Evolutionary conservation across 2,329 filamentous ascomycete genomes (phyloP).

Genomic region (Podosphaera leucotricha): DNA sequence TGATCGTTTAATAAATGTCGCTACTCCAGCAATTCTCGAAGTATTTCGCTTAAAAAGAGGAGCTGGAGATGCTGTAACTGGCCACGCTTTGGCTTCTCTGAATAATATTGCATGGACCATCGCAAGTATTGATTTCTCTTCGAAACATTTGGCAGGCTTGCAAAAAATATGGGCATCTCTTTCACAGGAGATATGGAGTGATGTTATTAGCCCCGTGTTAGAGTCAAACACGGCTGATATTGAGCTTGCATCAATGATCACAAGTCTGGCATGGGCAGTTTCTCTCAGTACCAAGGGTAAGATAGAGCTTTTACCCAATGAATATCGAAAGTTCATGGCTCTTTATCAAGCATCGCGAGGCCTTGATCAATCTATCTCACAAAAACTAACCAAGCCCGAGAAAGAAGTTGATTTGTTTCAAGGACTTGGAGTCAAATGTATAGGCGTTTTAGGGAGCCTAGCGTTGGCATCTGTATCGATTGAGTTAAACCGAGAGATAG

Average conservation of each 20-base stretch:
- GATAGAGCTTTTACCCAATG: slow-evolving; percentile 25
- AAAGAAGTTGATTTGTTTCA: slow-evolving; percentile 29
- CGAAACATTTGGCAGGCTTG: slow-evolving; percentile 25
- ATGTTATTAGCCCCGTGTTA: slow-evolving; percentile 31
- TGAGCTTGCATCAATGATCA: slow-evolving; percentile 35
- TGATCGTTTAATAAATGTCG: slow-evolving; percentile 12
- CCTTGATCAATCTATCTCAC: slow-evolving; percentile 10
- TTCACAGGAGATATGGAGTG: slow-evolving; percentile 32
- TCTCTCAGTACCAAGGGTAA: slow-evolving; percentile 28
- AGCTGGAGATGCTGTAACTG: slow-evolving; percentile 22
- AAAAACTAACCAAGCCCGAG: slow-evolving; percentile 4
- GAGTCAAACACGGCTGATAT: slow-evolving; percentile 36
- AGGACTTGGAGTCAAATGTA: slow-evolving; percentile 38
- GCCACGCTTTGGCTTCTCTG: slow-evolving; percentile 32
- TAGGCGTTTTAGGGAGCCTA: slow-evolving; percentile 41
- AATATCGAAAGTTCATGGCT: slow-evolving; percentile 39
- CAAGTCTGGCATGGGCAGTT: slow-evolving; percentile 41
- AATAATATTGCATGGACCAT: slow-evolving; percentile 47
- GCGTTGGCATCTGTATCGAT: slow-evolving; percentile 30
- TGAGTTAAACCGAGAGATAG: slow-evolving; percentile 35
- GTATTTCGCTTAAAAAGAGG: slow-evolving; percentile 5
- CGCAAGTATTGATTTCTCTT: slow-evolving; percentile 33
- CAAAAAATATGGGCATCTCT: slow-evolving; percentile 28
- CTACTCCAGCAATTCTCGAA: slow-evolving; percentile 11
- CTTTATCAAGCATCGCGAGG: slow-evolving; percentile 35